Conservation (phyloP, 305 asterid species). For the Rubia peregrina region DNA sequence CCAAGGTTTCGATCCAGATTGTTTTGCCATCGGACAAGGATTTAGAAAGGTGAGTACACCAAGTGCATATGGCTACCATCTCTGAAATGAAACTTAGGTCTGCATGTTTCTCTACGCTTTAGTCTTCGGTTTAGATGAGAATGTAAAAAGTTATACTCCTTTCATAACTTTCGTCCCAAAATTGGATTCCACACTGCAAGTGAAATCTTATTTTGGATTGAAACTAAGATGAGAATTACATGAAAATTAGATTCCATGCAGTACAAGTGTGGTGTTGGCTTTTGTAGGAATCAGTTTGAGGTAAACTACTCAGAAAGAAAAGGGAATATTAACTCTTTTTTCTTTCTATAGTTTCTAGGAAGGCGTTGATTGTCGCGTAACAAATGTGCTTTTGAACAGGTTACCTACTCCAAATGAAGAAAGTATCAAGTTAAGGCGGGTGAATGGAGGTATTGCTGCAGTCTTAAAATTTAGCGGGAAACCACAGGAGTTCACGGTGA, state of each 20-base stretch:
- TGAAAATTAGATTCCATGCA: not conserved
- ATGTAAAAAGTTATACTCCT: not conserved
- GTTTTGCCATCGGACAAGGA: slow-evolving; percentile 73
- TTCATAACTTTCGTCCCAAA: not conserved
- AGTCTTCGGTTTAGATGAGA: not conserved
- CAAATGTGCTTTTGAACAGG: slow-evolving; percentile 29
- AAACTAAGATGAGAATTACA: not conserved
- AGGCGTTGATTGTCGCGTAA: not conserved
- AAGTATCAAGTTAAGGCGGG: slow-evolving; percentile 50
- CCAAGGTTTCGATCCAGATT: slow-evolving; percentile 71
- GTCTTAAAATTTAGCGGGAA: slow-evolving; percentile 72
- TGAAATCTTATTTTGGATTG: not conserved
- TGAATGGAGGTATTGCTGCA: slow-evolving; percentile 79
- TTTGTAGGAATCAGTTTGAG: not conserved
- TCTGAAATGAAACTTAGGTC: not conserved
- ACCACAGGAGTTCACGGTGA: slow-evolving; percentile 55
- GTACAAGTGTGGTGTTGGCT: not conserved
- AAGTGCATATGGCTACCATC: slow-evolving; percentile 7
- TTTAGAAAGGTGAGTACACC: slow-evolving; percentile 44
- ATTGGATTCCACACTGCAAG: not conserved
- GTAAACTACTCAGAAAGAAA: not conserved
- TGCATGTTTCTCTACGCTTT: not conserved
- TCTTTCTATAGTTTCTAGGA: not conserved
- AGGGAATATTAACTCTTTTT: not conserved
- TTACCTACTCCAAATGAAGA: slow-evolving; percentile 72